phyloP scores from a whole-genome alignment of 2,329 filamentous ascomycete species.

The Aureobasidium sp. region DNA sequence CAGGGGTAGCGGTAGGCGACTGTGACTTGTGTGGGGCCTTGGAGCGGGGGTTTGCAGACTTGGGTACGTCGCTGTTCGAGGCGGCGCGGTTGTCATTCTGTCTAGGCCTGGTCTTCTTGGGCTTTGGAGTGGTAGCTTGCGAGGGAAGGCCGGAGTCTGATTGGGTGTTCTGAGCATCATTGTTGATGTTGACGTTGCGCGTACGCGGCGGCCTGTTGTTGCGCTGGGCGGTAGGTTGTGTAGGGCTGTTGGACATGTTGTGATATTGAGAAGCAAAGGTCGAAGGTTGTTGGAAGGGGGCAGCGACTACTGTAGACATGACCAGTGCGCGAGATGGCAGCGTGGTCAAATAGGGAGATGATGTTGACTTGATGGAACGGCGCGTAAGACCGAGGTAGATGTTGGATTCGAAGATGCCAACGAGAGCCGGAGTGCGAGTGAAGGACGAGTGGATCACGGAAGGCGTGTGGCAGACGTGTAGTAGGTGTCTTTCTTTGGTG shows the following conservation, averaged over 20 bases:
- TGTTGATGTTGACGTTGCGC: constrained; percentile 4
- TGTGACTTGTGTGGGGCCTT: constrained; percentile 18
- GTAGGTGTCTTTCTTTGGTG: neutral
- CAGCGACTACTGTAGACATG: constrained; percentile 13
- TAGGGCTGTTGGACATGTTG: constrained; percentile 9
- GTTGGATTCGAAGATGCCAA: neutral
- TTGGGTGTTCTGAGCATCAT: constrained; percentile 7
- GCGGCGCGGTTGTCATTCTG: constrained; percentile 12
- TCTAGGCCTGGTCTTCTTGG: constrained; percentile 13
- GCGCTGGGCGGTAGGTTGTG: constrained; percentile 11
- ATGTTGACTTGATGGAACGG: neutral
- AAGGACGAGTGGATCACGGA: neutral
- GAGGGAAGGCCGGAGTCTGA: constrained; percentile 15
- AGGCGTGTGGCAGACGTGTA: neutral
- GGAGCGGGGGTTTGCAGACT: neutral
- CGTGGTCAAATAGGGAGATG: neutral
- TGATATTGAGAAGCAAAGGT: neutral
- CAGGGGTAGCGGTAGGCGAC: constrained; percentile 26
- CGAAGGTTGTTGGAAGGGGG: constrained; percentile 6
- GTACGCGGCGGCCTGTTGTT: constrained; percentile 3
- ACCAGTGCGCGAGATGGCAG: neutral
- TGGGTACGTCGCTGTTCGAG: constrained; percentile 12
- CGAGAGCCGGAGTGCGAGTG: neutral
- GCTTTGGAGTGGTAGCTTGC: constrained; percentile 13
- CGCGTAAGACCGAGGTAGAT: neutral